Percentiles rank a stretch among this genome's conserved stretches.
These are phyloP conservation scores for Sporothrix curviconia DNA, from an alignment of 2,329 filamentous ascomycete species.

Conservation along the genomic window DNA sequence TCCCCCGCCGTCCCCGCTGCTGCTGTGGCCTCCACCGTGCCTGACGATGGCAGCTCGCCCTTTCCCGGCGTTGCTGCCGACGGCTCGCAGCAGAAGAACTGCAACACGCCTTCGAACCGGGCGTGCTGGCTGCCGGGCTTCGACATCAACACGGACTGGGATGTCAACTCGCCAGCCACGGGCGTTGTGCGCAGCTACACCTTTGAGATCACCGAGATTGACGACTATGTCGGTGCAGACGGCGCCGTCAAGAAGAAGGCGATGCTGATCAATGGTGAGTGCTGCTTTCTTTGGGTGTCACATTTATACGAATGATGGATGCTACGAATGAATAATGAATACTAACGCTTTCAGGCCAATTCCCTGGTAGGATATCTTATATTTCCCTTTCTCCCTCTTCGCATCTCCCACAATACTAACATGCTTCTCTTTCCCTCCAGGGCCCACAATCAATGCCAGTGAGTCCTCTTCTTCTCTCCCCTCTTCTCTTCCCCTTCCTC, in stretches of 20 bases:
- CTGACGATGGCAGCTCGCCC: not conserved
- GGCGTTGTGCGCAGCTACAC: constrained; percentile 19
- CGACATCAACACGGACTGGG: constrained; percentile 22
- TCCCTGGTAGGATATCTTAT: constrained; percentile 7
- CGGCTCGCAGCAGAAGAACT: constrained; percentile 1
- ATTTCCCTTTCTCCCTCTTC: not conserved
- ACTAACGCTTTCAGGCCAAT: constrained; percentile 9
- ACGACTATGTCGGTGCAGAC: constrained; percentile 16
- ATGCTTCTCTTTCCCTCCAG: not conserved
- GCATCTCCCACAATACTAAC: not conserved
- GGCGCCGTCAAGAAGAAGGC: constrained; percentile 13
- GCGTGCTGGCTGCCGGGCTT: constrained; percentile 20
- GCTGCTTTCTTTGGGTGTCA: too few species aligned
- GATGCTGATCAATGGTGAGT: constrained; percentile 18
- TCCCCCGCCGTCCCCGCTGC: not conserved
- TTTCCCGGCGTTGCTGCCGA: not conserved
- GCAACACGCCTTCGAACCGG: constrained; percentile 15
- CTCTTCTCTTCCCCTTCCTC: too few species aligned
- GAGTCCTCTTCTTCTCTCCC: too few species aligned
- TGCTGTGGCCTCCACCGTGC: not conserved
- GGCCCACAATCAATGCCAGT: constrained; percentile 1
- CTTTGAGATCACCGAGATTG: constrained; percentile 17
- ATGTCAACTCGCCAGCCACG: constrained; percentile 16
- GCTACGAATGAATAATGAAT: not conserved
- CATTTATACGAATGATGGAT: not conserved